Conservation (phyloP, 78 protist species). For the Cyanophora paradoxa region DNA sequence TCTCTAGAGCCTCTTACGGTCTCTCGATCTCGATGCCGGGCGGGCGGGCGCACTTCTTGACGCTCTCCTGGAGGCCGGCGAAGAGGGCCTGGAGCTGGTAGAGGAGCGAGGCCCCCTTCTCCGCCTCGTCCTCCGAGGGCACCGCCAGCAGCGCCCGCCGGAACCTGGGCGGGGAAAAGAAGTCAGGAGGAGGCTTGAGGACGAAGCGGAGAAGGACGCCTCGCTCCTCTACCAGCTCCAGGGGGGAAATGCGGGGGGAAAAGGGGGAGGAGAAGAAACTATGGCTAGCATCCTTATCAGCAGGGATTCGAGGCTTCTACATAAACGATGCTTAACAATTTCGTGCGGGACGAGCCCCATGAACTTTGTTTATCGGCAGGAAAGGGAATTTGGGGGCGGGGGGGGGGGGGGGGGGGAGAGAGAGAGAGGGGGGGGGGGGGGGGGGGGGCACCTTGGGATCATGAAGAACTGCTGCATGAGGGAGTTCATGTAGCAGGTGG, state of each 20-base stretch:
- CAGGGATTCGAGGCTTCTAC: neutral
- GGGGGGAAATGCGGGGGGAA: conserved; percentile 43
- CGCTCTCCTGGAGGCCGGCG: conserved; percentile 51
- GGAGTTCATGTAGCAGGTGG: conserved; percentile 82
- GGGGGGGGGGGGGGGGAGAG: too few relatives aligned
- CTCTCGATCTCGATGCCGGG: too few relatives aligned
- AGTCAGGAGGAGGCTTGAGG: neutral
- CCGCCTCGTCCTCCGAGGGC: neutral
- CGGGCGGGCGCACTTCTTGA: conserved; percentile 37
- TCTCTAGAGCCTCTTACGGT: too few relatives aligned
- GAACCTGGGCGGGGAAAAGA: neutral
- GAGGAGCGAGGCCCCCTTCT: conserved; percentile 18
- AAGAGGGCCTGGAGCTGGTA: conserved; percentile 69
- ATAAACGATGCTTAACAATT: neutral
- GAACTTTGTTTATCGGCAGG: too few relatives aligned
- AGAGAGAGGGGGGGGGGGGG: too few relatives aligned
- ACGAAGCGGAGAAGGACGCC: neutral
- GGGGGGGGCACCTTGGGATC: too few relatives aligned
- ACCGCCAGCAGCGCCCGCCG: neutral
- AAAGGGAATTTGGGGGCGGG: too few relatives aligned
- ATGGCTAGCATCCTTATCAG: neutral
- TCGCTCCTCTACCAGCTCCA: conserved; percentile 65
- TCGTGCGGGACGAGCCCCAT: neutral
- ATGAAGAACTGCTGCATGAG: conserved; percentile 70
- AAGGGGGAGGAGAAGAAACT: neutral